Evolutionary conservation across 1,139 yeast genomes (phyloP).

Genomic region (Pichia sp.): DNA sequence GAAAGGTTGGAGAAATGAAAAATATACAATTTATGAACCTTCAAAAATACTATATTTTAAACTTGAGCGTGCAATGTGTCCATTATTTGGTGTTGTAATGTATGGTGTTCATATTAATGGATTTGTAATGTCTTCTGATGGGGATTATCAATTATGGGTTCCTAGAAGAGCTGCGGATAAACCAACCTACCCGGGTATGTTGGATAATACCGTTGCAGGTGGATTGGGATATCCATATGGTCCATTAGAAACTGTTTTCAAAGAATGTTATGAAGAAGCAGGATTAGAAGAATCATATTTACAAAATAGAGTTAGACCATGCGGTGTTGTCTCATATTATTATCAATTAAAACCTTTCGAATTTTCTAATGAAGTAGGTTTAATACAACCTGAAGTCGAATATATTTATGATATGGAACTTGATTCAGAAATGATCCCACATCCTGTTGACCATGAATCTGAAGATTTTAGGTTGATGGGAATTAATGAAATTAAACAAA

Average conservation of each 20-base stretch:
- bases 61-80: slow-evolving; percentile 77
- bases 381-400: slow-evolving; percentile 86
- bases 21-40: slow-evolving; percentile 64
- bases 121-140: slow-evolving; percentile 42
- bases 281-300: slow-evolving; percentile 58
- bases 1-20: slow-evolving; percentile 85
- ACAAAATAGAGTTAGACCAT: slow-evolving; percentile 37
- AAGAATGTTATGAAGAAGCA: slow-evolving; percentile 90
- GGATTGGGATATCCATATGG: slow-evolving; percentile 85
- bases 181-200: slow-evolving; percentile 83
- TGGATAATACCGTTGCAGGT: slow-evolving; percentile 93
- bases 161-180: slow-evolving; percentile 74
- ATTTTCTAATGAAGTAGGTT: slow-evolving; percentile 39
- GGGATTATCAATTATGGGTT: slow-evolving; percentile 65
- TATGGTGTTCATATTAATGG: slow-evolving; percentile 90
- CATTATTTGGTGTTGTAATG: slow-evolving; percentile 76
- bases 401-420: slow-evolving; percentile 68
- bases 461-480: slow-evolving; percentile 61
- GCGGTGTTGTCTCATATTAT: slow-evolving; percentile 69
- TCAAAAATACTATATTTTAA: slow-evolving; percentile 50
- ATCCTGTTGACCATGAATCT: slow-evolving; percentile 83
- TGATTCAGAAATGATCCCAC: slow-evolving; percentile 46
- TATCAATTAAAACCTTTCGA: slow-evolving; percentile 32
- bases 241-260: slow-evolving; percentile 66
- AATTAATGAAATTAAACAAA: slow-evolving; percentile 47